A percentile compares a stretch with the other conserved stretches of the same genome.
These are phyloP conservation scores for Linnemannia zychae DNA, from an alignment of 192 early-diverging fungal species.

Conservation along the genomic window DNA sequence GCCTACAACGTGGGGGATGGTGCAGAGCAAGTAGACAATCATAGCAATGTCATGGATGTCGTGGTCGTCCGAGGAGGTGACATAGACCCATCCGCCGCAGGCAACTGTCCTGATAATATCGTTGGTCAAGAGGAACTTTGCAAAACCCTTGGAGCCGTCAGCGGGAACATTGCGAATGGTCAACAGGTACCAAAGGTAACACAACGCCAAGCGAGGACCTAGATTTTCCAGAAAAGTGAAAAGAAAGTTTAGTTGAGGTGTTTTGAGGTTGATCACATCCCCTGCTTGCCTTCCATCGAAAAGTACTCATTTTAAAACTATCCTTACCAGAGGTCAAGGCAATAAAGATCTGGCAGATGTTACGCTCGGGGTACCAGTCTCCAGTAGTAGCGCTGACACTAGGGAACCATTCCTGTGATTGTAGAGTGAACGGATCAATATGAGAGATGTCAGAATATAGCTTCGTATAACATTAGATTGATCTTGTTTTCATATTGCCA, in stretches of 20 bases:
- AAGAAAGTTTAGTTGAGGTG: not conserved
- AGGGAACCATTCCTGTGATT: slow-evolving; percentile 78
- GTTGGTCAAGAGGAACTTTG: slow-evolving; percentile 49
- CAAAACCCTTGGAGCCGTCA: slow-evolving; percentile 57
- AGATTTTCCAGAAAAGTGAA: not conserved
- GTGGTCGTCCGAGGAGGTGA: slow-evolving; percentile 87
- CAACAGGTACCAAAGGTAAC: slow-evolving; percentile 59
- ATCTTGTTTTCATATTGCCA: not conserved
- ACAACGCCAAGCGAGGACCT: slow-evolving; percentile 67
- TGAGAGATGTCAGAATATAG: too few relatives aligned
- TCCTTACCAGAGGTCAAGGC: slow-evolving; percentile 74
- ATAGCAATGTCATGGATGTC: slow-evolving; percentile 85
- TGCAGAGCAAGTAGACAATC: slow-evolving; percentile 82
- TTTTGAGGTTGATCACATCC: not conserved
- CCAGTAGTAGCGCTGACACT: slow-evolving; percentile 87
- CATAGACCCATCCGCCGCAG: slow-evolving; percentile 88
- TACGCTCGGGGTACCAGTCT: slow-evolving; percentile 82
- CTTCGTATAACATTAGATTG: too few relatives aligned
- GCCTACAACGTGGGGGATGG: slow-evolving; percentile 80
- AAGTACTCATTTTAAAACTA: not conserved
- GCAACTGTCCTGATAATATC: slow-evolving; percentile 77
- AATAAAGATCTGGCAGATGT: slow-evolving; percentile 83
- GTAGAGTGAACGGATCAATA: not conserved
- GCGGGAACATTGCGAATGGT: slow-evolving; percentile 47
- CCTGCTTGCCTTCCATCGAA: not conserved